Conservation (phyloP, 768 basidiomycete species). For the Cubamyces sp. region DNA sequence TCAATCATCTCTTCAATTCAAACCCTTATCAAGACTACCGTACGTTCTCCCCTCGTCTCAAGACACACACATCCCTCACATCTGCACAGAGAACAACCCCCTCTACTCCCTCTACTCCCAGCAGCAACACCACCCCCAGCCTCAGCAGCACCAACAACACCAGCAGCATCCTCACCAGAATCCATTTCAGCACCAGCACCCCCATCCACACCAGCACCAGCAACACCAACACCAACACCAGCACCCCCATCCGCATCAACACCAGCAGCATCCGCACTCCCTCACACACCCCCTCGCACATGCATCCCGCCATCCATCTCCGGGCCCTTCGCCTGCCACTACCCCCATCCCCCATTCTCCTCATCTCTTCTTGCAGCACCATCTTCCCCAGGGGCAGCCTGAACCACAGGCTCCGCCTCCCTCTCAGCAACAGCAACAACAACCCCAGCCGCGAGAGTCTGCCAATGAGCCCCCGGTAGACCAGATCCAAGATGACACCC, state of each 20-base stretch:
- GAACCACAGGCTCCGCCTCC: neutral
- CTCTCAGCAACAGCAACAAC: slow-evolving; percentile 25
- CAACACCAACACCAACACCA: slow-evolving; percentile 36
- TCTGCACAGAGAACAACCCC: slow-evolving; percentile 27
- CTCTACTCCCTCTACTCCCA: slow-evolving; percentile 31
- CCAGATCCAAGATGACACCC: slow-evolving; percentile 41
- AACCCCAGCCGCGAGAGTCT: slow-evolving; percentile 25
- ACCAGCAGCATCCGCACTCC: slow-evolving; percentile 25
- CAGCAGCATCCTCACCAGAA: slow-evolving; percentile 27
- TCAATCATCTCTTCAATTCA: slow-evolving; percentile 64
- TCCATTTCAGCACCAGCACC: slow-evolving; percentile 34
- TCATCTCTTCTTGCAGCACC: slow-evolving; percentile 38
- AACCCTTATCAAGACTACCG: slow-evolving; percentile 53
- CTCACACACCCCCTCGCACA: slow-evolving; percentile 30
- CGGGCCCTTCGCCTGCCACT: slow-evolving; percentile 33
- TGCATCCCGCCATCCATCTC: slow-evolving; percentile 38
- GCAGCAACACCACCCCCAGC: slow-evolving; percentile 20
- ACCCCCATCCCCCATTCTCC: slow-evolving; percentile 32
- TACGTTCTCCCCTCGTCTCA: slow-evolving; percentile 31
- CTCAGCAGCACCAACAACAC: slow-evolving; percentile 26
- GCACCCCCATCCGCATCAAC: slow-evolving; percentile 28
- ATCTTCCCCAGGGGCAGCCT: slow-evolving; percentile 15
- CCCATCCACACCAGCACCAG: slow-evolving; percentile 26
- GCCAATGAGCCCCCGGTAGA: slow-evolving; percentile 33
- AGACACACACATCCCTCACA: neutral